Conservation (phyloP, 148 eudicot genomes). For the Salicornia ramosissima region DNA sequence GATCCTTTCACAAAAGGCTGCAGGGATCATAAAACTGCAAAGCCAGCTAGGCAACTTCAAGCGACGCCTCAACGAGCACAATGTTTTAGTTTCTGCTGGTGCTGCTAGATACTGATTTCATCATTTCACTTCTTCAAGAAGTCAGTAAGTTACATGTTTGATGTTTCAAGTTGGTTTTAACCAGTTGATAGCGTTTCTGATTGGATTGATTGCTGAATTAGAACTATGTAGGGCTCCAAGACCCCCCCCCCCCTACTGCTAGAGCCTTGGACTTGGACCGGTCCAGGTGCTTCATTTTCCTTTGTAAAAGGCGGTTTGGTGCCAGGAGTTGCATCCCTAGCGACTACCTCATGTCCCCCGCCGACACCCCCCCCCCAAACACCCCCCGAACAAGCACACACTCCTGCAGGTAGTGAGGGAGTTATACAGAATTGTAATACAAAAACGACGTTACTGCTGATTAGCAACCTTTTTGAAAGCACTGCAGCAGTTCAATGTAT, state of each 20-base stretch:
- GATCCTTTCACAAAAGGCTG: slow-evolving; percentile 66
- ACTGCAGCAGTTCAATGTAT: slow-evolving; percentile 23
- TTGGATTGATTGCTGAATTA: background rate
- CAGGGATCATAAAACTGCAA: slow-evolving; percentile 54
- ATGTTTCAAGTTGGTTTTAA: background rate
- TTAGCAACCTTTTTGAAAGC: slow-evolving; percentile 24
- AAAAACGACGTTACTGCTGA: slow-evolving; percentile 16
- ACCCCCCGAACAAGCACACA: background rate
- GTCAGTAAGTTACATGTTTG: slow-evolving; percentile 5
- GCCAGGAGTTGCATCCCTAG: slow-evolving; percentile 1
- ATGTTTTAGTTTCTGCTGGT: slow-evolving; percentile 51
- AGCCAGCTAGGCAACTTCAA: slow-evolving; percentile 53
- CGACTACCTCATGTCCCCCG: background rate
- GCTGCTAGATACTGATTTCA: slow-evolving; percentile 34
- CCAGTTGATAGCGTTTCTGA: background rate
- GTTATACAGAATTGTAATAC: slow-evolving; percentile 12
- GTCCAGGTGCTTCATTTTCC: slow-evolving; percentile 9
- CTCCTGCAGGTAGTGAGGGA: slow-evolving; percentile 8
- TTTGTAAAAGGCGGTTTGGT: background rate
- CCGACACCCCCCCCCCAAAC: too few species aligned
- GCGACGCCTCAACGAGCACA: slow-evolving; percentile 47
- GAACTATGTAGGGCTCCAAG: slow-evolving; percentile 9
- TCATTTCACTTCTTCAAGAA: background rate
- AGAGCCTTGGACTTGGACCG: slow-evolving; percentile 15
- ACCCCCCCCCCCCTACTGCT: background rate